These are phyloP conservation scores for Omphalea diandra DNA, from an alignment of 441 rosid species.

Conservation along the genomic window DNA sequence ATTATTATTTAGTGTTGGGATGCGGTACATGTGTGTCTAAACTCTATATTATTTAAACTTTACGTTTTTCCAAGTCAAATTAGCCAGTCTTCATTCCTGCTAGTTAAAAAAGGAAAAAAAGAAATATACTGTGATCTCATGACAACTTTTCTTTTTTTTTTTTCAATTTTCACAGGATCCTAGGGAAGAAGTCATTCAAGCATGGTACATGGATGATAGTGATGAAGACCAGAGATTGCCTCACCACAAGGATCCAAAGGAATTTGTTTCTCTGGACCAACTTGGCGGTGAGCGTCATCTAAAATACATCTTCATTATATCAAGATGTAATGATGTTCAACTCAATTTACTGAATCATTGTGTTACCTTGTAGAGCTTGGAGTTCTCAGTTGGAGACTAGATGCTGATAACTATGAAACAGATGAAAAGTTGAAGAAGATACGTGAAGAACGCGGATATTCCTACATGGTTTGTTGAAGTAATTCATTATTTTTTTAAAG, in stretches of 20 bases:
- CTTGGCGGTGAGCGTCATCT: conserved; percentile 57
- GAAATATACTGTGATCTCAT: not conserved
- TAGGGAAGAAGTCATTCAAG: conserved; percentile 80
- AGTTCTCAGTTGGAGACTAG: conserved; percentile 82
- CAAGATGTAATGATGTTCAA: not conserved
- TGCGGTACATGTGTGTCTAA: too few species aligned
- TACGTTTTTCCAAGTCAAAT: too few species aligned
- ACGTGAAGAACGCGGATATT: conserved; percentile 77
- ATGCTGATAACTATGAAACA: conserved; percentile 83
- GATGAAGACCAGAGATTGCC: conserved; percentile 83
- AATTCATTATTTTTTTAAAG: not conserved
- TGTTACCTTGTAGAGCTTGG: conserved; percentile 62
- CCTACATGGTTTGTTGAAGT: conserved; percentile 64
- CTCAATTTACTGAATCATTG: conserved; percentile 8
- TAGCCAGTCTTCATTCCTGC: not conserved
- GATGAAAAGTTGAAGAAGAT: conserved; percentile 85
- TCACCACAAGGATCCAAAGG: conserved; percentile 75
- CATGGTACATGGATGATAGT: conserved; percentile 91
- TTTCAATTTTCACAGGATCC: conserved; percentile 38
- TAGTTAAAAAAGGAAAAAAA: too few species aligned
- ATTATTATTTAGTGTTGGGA: too few species aligned
- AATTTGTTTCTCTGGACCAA: conserved; percentile 67
- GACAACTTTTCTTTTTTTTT: not conserved
- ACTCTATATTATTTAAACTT: too few species aligned
- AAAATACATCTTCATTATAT: not conserved